phyloP scores from a whole-genome alignment of 2,329 filamentous ascomycete genomes.

The Chaetomiaceae sp. region DNA sequence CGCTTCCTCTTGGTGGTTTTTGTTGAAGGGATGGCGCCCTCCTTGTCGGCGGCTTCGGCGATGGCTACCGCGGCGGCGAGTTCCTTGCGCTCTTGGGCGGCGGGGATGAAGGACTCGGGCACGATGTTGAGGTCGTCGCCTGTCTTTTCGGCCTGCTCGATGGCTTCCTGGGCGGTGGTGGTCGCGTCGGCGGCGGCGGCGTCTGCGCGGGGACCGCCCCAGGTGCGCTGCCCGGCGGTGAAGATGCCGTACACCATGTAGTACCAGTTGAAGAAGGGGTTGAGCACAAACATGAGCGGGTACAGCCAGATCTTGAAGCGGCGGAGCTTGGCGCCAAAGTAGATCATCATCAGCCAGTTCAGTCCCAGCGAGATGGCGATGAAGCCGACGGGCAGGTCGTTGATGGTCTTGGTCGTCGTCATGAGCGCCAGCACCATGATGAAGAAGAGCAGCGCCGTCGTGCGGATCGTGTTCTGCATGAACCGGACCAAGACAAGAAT shows the following conservation, averaged over 20 bases:
- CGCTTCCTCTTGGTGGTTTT: not conserved
- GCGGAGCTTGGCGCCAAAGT: conserved; percentile 82
- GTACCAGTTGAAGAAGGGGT: conserved; percentile 96
- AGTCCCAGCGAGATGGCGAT: conserved; percentile 88
- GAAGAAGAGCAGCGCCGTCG: conserved; percentile 89
- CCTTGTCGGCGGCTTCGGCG: not conserved
- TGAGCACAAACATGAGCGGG: conserved; percentile 89
- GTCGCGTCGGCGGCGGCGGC: conserved; percentile 72
- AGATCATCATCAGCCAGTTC: conserved; percentile 94
- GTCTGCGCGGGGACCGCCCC: conserved; percentile 90
- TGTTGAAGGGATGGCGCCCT: not conserved
- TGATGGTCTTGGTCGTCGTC: conserved; percentile 73
- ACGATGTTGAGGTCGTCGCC: conserved; percentile 90
- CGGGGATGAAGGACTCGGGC: conserved; percentile 73
- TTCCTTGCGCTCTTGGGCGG: conserved; percentile 41
- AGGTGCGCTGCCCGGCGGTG: conserved; percentile 88
- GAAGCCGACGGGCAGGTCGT: conserved; percentile 84
- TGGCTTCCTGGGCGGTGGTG: conserved; percentile 77
- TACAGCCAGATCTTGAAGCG: conserved; percentile 95
- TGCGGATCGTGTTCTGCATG: conserved; percentile 94
- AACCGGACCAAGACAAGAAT: conserved; percentile 82
- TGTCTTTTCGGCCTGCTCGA: conserved; percentile 69
- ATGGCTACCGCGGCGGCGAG: conserved; percentile 20
- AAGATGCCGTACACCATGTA: conserved; percentile 98
- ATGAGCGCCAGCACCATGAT: conserved; percentile 84